Evolutionary conservation across 257 asterid genomes (phyloP).

Genomic region (Henckelia pumila): DNA sequence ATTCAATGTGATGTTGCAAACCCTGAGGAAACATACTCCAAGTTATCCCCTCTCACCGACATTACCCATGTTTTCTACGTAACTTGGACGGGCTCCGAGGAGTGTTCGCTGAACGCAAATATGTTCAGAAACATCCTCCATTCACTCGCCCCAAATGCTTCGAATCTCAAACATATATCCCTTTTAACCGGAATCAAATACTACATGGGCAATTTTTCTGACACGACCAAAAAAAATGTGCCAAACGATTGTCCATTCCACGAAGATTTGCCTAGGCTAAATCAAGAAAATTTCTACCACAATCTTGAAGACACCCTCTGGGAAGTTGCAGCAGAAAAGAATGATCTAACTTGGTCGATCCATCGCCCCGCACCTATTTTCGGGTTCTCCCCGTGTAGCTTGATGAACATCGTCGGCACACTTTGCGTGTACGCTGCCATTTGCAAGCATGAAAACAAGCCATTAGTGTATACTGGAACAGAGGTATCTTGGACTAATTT

Average conservation of each 20-base stretch:
- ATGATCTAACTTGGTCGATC: conserved; percentile 52
- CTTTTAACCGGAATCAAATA: conserved; percentile 73
- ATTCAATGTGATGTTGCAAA: conserved; percentile 64
- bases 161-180: conserved; percentile 46
- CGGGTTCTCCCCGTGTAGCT: conserved; percentile 65
- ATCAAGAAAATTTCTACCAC: conserved; percentile 58
- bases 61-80: conserved; percentile 72
- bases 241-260: conserved; percentile 59
- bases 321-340: conserved; percentile 32
- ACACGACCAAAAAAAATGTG: conserved; percentile 34
- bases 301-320: conserved; percentile 63
- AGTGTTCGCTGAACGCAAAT: conserved; percentile 47
- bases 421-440: conserved; percentile 74
- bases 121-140: conserved; percentile 61
- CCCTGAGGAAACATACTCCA: conserved; percentile 43
- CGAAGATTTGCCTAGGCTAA: conserved; percentile 54
- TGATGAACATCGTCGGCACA: conserved; percentile 72
- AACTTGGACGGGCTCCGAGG: conserved; percentile 71
- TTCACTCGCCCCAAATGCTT: conserved; percentile 47
- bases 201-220: conserved; percentile 60
- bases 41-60: conserved; percentile 49
- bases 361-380: conserved; percentile 67
- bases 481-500: conserved; percentile 51
- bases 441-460: conserved; percentile 63
- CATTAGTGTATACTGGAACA: conserved; percentile 59